These are phyloP conservation scores for Dictyostelium brefeldianum DNA, from an alignment of 78 protist genomes.

Conservation along the genomic window DNA sequence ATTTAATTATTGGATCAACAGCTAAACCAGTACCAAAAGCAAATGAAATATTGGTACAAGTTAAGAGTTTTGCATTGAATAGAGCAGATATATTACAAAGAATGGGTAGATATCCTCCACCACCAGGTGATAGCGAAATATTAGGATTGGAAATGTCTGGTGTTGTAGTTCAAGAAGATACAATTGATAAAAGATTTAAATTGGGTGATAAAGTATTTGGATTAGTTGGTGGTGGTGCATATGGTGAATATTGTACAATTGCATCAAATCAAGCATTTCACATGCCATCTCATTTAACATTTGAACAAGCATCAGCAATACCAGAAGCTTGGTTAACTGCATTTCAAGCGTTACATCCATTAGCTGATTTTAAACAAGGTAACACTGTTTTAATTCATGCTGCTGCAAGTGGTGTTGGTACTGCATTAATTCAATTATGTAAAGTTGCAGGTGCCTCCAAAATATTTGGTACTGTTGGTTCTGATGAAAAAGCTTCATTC, in stretches of 20 bases:
- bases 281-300: conserved; percentile 55
- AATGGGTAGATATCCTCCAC: conserved; percentile 83
- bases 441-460: conserved; percentile 28
- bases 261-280: conserved; percentile 33
- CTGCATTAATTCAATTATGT: conserved; percentile 74
- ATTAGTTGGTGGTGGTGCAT: conserved; percentile 63
- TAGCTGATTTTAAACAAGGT: conserved; percentile 27
- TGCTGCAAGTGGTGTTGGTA: conserved; percentile 87
- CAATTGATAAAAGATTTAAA: background rate
- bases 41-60: conserved; percentile 58
- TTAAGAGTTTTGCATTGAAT: conserved; percentile 55
- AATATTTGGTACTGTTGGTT: conserved; percentile 54
- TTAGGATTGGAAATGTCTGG: conserved; percentile 83
- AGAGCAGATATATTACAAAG: conserved; percentile 81
- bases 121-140: conserved; percentile 81
- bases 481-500: conserved; percentile 40
- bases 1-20: conserved; percentile 36
- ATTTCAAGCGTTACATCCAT: conserved; percentile 64
- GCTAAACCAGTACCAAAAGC: conserved; percentile 47
- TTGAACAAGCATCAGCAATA: conserved; percentile 84
- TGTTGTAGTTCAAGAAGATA: conserved; percentile 5
- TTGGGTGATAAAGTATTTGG: conserved; percentile 57
- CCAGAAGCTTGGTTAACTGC: conserved; percentile 92
- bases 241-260: conserved; percentile 49
- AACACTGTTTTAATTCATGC: conserved; percentile 86